Evolutionary conservation across 768 basidiomycete genomes (phyloP).

Genomic region (Phaeolepiota aurea): DNA sequence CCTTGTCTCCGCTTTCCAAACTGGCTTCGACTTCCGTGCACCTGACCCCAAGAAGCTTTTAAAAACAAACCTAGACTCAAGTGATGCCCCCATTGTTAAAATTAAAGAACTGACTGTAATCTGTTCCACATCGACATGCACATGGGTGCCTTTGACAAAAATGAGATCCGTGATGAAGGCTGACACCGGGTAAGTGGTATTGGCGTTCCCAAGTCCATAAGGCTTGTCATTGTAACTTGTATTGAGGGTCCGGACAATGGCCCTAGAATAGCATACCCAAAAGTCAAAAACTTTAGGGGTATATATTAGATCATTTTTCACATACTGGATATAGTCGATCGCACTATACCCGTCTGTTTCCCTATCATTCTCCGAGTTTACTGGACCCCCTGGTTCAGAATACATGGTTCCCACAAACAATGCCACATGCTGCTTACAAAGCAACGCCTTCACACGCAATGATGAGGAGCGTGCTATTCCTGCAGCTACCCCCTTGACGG

Average conservation of each 20-base stretch:
- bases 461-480: slow-evolving; percentile 68
- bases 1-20: slow-evolving; percentile 6
- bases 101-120: slow-evolving; percentile 47
- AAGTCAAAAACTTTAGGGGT: background rate
- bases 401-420: too few species aligned
- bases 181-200: slow-evolving; percentile 61
- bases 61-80: background rate
- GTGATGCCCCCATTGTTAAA: background rate
- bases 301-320: too few species aligned
- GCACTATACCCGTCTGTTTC: slow-evolving; percentile 86
- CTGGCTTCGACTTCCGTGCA: slow-evolving; percentile 40
- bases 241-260: slow-evolving; percentile 67
- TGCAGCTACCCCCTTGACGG: slow-evolving; percentile 70
- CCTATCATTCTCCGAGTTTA: slow-evolving; percentile 83
- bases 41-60: slow-evolving; percentile 39
- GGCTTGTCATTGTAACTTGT: slow-evolving; percentile 40
- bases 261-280: slow-evolving; percentile 29
- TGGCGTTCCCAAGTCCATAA: slow-evolving; percentile 51
- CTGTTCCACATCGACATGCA: slow-evolving; percentile 51
- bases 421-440: slow-evolving; percentile 72
- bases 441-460: slow-evolving; percentile 74
- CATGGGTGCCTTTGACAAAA: slow-evolving; percentile 54
- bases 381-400: slow-evolving; percentile 30
- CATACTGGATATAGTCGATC: slow-evolving; percentile 73
- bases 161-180: slow-evolving; percentile 84